Base-by-base conservation (phyloP, 2,329 filamentous ascomycete species). In the Sporothrix humicola region DNA sequence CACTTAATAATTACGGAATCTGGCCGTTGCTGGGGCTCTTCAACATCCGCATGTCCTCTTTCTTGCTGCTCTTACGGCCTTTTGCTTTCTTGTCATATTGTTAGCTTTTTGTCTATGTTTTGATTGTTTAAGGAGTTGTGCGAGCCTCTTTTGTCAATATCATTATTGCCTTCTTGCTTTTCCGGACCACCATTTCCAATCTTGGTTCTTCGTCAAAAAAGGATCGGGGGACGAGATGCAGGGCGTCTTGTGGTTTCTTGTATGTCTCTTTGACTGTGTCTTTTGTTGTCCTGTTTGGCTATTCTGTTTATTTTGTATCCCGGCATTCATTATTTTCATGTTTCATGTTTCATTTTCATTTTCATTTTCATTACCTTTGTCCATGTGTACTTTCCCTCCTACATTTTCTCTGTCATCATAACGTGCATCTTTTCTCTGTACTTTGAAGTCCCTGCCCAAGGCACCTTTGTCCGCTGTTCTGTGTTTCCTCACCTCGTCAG, bases 201-300 rank as follows among this genome's bases (percentile, higher is more conserved):
- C n/a, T 56, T 31, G 20, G n/a, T 20, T 70, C 20, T 59, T 48
- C 15, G n/a, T 61, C 44, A 20, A 9, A n/a, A 23, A 12, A 17
- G 58, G 46, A 48, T 50, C 15, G 8, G n/a, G 13, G 54, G 42
- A 17, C 44, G 23, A 71, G 56, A 71, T 71, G 46, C 44, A 20
- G 23, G 71, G 71, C 70, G 48, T 66, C 70, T 56, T 72, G 37
- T 65, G 31, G 17, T n/a, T 44, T 69, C 52, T 59, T 48, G 20
- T 46, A 9, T 59, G 31, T 42, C 31, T 20, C 42, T 20, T 71
- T n/a, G 9, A 13, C 42, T 61, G 26, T 58, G n/a, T 17, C n/a
- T 17, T 52, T n/a, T 63, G 23, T 37, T 42, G 56, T 69, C 2
- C 23, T 42, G 10, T 42, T 26, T 23, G 10, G 13, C 48, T 15